phyloP scores from a whole-genome alignment of 2,329 filamentous ascomycete species.

The Fonsecaea multimorphosa region DNA sequence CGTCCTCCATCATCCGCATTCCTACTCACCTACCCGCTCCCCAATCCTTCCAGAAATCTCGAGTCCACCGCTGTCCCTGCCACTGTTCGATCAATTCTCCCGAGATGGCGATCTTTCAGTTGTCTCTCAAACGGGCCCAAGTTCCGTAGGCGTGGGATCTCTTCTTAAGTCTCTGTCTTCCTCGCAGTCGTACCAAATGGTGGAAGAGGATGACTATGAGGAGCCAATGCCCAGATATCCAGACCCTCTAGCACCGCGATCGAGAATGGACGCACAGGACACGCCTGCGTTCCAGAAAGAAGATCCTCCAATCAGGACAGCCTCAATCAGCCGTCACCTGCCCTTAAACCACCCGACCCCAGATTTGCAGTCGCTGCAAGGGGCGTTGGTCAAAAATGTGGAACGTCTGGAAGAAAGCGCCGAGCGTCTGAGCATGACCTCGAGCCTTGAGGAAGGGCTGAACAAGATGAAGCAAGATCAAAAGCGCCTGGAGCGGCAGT shows the following conservation, averaged over 20 bases:
- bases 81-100: conserved; percentile 21
- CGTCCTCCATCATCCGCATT: conserved; percentile 9
- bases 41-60: conserved; percentile 27
- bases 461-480: conserved; percentile 54
- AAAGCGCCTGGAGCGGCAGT: conserved; percentile 46
- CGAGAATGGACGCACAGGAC: conserved; percentile 27
- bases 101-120: conserved; percentile 23
- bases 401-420: conserved; percentile 57
- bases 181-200: conserved; percentile 51
- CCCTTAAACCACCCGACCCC: conserved; percentile 57
- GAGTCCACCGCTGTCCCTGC: conserved; percentile 25
- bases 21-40: conserved; percentile 17
- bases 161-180: conserved; percentile 49
- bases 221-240: conserved; percentile 38
- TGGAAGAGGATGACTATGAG: conserved; percentile 55
- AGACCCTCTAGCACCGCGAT: conserved; percentile 16
- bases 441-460: conserved; percentile 54
- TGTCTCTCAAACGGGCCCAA: conserved; percentile 14
- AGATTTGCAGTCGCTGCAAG: conserved; percentile 57
- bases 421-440: conserved; percentile 55
- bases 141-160: conserved; percentile 39
- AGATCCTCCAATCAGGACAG: conserved; percentile 41
- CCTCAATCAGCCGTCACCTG: conserved; percentile 50
- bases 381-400: conserved; percentile 58
- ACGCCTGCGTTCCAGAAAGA: conserved; percentile 26